Evolutionary conservation across 768 basidiomycete species (phyloP), one percentile per base, ranked within the genome.

Genomic region (Lactifluus rugatus): DNA sequence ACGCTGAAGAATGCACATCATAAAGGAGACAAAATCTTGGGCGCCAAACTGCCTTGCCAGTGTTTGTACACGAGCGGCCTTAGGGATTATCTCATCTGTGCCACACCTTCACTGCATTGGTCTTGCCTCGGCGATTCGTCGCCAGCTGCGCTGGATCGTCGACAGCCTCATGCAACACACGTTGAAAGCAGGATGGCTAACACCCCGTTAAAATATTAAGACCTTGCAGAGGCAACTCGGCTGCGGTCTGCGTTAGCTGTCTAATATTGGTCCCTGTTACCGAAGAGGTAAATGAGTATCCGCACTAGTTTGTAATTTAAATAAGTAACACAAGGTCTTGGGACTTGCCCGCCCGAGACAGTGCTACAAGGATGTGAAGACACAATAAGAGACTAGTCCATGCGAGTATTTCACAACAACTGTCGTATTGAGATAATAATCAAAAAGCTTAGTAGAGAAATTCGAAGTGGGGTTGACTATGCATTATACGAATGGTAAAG

Each of bases 401-500:
- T 19, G 16, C 10, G 19, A 25, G 32, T 16, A 2, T 60, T 56
- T 56, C 49, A 60, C 54, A 56, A 60, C 44, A 28, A 42, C 34
- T 3, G 50, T 56, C 49, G 59, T 52, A 60, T 60, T 60, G 36
- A 36, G 31, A 39, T 48, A 42, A 44, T 60, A 46, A 55, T 21
- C 34, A 56, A 37, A 41, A 51, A 56, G 32, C 26, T 37, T 45
- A 56, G 28, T 25, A 45, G 37, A 47, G 48, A 49, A 60, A 45
- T 45, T 56, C 54, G 59, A 60, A 60, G 59, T 41, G 48, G 36
- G 31, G 34, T 45, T 51, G 32, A 42, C 25, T 60, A 60, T 55
- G 54, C 44, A 60, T 60, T 60, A 60, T 60, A 60, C 54, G 54
- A 60, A 47, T 45, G 49, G 44, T 60, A 56, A 56, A 45, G 49